Base-by-base conservation (phyloP, 164 flowering plant genomes). In the Vitis rupestris region DNA sequence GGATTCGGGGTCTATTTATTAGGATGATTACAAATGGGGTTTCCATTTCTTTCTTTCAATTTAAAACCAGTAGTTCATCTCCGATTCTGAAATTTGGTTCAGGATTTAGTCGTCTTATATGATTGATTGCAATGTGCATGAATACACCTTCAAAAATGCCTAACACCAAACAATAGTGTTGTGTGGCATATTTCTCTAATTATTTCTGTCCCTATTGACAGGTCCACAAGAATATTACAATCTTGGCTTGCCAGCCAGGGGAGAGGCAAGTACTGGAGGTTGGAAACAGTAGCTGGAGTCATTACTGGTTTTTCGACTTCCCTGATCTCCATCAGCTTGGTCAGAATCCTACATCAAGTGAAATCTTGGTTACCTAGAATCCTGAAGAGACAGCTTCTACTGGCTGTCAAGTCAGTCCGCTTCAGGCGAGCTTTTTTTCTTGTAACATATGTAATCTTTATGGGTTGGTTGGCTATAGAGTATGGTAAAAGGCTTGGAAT, bases 401-500 rank as follows among this genome's bases (percentile, higher is more conserved):
- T 64, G 69, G 54, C 63, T 14, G 74, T 61, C 14, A 72, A 44
- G 27, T 47, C 27, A 13, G 16, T 59, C 29, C 64, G 57, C 49
- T 44, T 87, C 7, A 83, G 61, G 68, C 84, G 84, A 19, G 75
- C 64, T 51, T 86, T 83, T 72, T 79, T 91, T 19, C 69, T 91
- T 53, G 72, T 85, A 63, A 85, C 76, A 19, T 91, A 89, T 75
- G 66, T 86, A 56, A 84, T 86, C 27, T 19, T 85, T 48, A 65
- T 80, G 71, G 81, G 90, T 77, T 91, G 93, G 93, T 62, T 91
- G 68, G 74, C 75, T 4, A 58, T 82, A 31, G 84, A 87, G 50
- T 88, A 85, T 63, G 75, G 84, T 14, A 83, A 84, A 72, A 74
- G 78, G 82, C 69, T 85, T 9, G 85, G 90, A 70, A 73, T 90